Evolutionary conservation across 805 yeast genomes (phyloP).

Genomic region (Metschnikowia orientalis): DNA sequence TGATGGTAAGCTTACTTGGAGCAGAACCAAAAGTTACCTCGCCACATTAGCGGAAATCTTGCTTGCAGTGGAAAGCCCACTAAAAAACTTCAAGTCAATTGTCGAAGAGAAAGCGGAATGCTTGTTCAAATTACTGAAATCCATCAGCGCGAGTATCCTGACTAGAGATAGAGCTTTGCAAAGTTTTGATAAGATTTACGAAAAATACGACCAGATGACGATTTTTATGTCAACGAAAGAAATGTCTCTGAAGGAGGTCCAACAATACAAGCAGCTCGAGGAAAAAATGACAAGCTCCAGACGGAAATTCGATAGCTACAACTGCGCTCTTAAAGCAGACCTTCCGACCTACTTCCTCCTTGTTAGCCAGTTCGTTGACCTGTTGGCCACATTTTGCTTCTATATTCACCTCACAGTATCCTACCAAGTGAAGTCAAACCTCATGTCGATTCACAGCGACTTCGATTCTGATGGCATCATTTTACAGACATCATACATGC

Average conservation of each 20-base stretch:
- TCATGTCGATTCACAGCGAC: slow-evolving; percentile 17
- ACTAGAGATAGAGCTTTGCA: slow-evolving; percentile 31
- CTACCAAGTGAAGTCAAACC: slow-evolving; percentile 26
- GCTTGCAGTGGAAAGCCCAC: slow-evolving; percentile 11
- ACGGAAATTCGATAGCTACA: slow-evolving; percentile 30
- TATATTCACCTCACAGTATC: slow-evolving; percentile 34
- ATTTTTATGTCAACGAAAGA: slow-evolving; percentile 35
- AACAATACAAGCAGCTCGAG: slow-evolving; percentile 21
- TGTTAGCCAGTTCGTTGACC: slow-evolving; percentile 26
- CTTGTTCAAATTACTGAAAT: slow-evolving; percentile 17
- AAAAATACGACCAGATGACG: slow-evolving; percentile 24
- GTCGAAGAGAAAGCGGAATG: slow-evolving; percentile 15
- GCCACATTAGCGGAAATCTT: slow-evolving; percentile 16
- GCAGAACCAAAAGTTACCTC: slow-evolving; percentile 17
- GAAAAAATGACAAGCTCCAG: slow-evolving; percentile 24
- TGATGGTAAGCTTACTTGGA: slow-evolving; percentile 18
- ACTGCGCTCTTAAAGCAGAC: slow-evolving; percentile 40
- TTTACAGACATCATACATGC: not conserved
- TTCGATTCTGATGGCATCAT: slow-evolving; percentile 10
- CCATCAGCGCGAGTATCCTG: slow-evolving; percentile 25
- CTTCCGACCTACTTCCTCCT: slow-evolving; percentile 42
- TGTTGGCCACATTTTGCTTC: slow-evolving; percentile 30
- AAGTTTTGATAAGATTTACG: slow-evolving; percentile 34
- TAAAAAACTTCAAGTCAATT: slow-evolving; percentile 6
- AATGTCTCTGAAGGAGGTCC: slow-evolving; percentile 28